These are phyloP conservation scores for Linum lewisii DNA, from an alignment of 345 rosid genomes.

Conservation along the genomic window DNA sequence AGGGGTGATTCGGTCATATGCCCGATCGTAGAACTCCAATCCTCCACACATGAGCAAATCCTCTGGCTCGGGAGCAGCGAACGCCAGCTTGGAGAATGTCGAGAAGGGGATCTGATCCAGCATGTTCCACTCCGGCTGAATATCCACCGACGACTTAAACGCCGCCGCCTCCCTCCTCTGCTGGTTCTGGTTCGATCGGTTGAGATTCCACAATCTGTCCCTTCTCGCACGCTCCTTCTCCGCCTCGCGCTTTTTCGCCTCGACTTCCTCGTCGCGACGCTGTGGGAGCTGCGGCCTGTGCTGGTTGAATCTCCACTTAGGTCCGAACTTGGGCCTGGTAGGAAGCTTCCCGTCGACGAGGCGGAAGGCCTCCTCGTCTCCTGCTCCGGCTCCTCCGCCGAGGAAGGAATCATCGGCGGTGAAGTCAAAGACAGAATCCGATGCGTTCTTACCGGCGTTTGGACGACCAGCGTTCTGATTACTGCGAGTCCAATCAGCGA, in stretches of 20 bases:
- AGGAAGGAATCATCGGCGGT: constrained; percentile 73
- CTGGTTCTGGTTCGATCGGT: constrained; percentile 55
- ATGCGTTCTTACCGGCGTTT: constrained; percentile 24
- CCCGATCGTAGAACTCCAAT: constrained; percentile 61
- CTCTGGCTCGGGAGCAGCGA: constrained; percentile 70
- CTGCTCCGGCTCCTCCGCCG: constrained; percentile 29
- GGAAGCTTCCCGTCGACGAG: constrained; percentile 88
- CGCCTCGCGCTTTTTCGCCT: constrained; percentile 73
- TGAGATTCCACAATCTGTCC: constrained; percentile 60
- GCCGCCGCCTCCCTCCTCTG: constrained; percentile 80
- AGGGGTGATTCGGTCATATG: constrained; percentile 64
- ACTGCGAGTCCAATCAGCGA: constrained; percentile 83
- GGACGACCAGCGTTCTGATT: constrained; percentile 19
- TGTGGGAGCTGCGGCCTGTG: constrained; percentile 78
- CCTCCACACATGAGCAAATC: constrained; percentile 75
- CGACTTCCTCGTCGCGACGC: constrained; percentile 93
- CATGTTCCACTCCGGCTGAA: constrained; percentile 99
- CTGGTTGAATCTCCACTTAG: constrained; percentile 78
- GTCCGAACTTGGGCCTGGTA: constrained; percentile 84
- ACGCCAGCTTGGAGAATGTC: constrained; percentile 70
- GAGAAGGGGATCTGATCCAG: constrained; percentile 94
- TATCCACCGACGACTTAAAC: constrained; percentile 82
- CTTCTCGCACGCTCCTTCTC: constrained; percentile 95
- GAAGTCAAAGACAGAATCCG: constrained; percentile 69
- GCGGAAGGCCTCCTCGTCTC: constrained; percentile 69